Base-by-base conservation (phyloP, 768 basidiomycete genomes). In the Mycena kentingensis region DNA sequence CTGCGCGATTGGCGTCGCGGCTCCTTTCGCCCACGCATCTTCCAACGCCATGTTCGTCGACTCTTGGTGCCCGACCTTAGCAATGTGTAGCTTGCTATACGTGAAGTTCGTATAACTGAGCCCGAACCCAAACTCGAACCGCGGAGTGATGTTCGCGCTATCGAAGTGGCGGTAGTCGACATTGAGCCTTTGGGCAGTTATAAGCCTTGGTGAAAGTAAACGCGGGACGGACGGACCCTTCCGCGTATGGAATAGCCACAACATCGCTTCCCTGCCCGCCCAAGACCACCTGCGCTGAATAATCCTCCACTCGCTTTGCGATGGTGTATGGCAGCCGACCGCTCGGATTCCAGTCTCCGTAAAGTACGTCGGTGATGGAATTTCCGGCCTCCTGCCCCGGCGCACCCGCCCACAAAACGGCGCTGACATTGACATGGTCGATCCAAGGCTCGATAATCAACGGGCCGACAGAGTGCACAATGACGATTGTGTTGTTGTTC, bases 81-180 rank as follows among this genome's bases (percentile, higher is more conserved):
- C 65, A 28, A 90, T 69, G 3, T 73, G 58, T 11, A 94, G 71
- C 27, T 78, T 71, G 36, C 76, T 81, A 66, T 92, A 95, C 27
- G 78, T 68, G 67, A 95, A 98, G 2, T 70, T 78, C 32, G 94
- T 88, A 73, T 97, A 98, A 50, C 85, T 88, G 63, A 95, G 67
- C 0, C 94, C 94, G 65, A 85, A 95, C 4, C 94, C 94, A 66
- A 98, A 98, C 63, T 91, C 90, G 63, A 83, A 93, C 31, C 88
- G 87, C 3, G 91, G 91, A 0, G 76, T 77, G 57, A 92, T 90
- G 55, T 85, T 80, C 49, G 48, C 41, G 36, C 31, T 42, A 28
- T 88, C 87, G 56, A 88, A 88, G 67, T 80, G 77, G 11, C 85
- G 77, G 60, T 91, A 90, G 64, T 90, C 89, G 54, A 91, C 85